Percentiles rank a stretch among this genome's conserved stretches.
Conservation (phyloP, 306 rosid species). For the Trifolium pratense region DNA sequence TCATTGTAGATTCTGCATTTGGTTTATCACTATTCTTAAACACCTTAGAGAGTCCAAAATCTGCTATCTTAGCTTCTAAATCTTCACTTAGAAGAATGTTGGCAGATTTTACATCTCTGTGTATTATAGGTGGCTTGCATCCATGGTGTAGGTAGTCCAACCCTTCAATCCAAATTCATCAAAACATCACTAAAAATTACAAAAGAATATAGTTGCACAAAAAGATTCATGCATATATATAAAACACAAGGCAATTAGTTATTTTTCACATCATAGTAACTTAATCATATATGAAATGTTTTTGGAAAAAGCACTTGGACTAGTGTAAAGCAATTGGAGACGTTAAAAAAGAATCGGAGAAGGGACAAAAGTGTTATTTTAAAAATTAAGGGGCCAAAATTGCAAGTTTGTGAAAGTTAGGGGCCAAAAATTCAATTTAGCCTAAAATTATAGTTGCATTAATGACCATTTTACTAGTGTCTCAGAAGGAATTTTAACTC, state of each 20-base stretch:
- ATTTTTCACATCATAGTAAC: not conserved
- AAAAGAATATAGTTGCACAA: slow-evolving; percentile 5
- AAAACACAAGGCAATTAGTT: not conserved
- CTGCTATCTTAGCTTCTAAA: slow-evolving; percentile 76
- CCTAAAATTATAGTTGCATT: too few species aligned
- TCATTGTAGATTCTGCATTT: slow-evolving; percentile 36
- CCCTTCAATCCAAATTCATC: slow-evolving; percentile 49
- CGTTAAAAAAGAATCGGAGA: too few species aligned
- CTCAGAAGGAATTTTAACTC: too few species aligned
- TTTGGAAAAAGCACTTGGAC: too few species aligned
- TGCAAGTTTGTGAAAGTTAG: too few species aligned
- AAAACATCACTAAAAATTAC: slow-evolving; percentile 18
- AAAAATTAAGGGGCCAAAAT: too few species aligned
- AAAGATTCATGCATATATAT: not conserved
- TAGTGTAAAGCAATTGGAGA: too few species aligned
- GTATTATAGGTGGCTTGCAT: slow-evolving; percentile 75
- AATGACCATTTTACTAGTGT: too few species aligned
- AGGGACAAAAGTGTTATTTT: too few species aligned
- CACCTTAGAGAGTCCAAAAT: slow-evolving; percentile 72
- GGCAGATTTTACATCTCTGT: slow-evolving; percentile 73
- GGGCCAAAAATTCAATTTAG: too few species aligned
- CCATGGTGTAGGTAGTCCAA: slow-evolving; percentile 78
- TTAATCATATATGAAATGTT: too few species aligned
- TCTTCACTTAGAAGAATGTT: slow-evolving; percentile 70
- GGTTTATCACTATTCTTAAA: slow-evolving; percentile 45